phyloP scores from a whole-genome alignment of 441 rosid species.

The Pelargonium citronellum region DNA sequence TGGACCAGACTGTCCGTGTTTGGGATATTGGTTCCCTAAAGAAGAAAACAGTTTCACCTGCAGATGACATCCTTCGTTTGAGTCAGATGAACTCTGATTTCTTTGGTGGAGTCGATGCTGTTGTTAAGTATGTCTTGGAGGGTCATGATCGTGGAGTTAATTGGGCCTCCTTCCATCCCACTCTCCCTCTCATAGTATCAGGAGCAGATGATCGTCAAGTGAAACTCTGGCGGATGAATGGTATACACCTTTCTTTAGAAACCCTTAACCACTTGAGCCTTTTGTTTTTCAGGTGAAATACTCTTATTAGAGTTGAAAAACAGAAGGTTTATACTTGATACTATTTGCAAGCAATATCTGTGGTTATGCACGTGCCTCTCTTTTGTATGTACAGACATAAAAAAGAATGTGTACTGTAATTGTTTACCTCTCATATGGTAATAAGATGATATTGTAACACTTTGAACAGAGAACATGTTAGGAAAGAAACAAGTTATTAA shows the following conservation, averaged over 20 bases:
- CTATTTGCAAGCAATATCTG: not conserved
- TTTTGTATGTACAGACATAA: too few species aligned
- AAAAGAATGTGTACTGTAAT: too few species aligned
- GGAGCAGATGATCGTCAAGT: constrained; percentile 92
- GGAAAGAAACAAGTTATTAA: too few species aligned
- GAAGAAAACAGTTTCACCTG: constrained; percentile 78
- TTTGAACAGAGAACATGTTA: too few species aligned
- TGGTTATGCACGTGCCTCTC: not conserved
- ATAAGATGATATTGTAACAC: too few species aligned
- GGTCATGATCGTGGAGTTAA: constrained; percentile 92
- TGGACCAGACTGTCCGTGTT: constrained; percentile 82
- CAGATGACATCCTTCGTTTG: constrained; percentile 70
- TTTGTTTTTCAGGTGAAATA: not conserved
- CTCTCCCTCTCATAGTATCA: constrained; percentile 74
- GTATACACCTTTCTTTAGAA: constrained; percentile 25
- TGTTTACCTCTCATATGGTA: too few species aligned
- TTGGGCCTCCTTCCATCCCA: constrained; percentile 93
- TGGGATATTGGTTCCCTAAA: constrained; percentile 85
- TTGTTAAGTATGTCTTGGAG: constrained; percentile 83
- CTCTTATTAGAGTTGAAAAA: not conserved
- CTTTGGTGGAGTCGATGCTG: constrained; percentile 82
- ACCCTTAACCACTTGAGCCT: not conserved
- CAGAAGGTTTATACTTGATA: too few species aligned
- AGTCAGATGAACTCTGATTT: constrained; percentile 77
- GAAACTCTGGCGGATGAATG: constrained; percentile 83